Percentiles rank a stretch among this genome's conserved stretches.
Evolutionary conservation across 306 rosid species (phyloP).

Genomic region (Albizia julibrissin): DNA sequence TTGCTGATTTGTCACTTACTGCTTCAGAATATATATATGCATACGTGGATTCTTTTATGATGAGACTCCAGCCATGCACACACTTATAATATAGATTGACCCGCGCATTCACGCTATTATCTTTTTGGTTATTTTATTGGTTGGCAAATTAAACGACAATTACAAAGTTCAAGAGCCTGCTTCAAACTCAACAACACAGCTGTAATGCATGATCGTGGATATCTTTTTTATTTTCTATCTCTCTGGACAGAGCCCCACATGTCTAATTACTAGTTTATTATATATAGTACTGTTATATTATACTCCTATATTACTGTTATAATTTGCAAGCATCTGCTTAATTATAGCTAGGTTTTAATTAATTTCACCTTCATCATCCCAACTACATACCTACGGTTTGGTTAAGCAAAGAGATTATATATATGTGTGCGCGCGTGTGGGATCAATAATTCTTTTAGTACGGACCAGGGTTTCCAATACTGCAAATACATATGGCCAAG

Average conservation of each 20-base stretch:
- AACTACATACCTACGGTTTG: too few species aligned
- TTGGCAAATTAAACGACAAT: conserved; percentile 1
- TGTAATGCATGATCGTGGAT: conserved; percentile 42
- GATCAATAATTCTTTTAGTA: neutral
- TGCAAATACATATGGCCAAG: neutral
- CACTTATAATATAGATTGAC: conserved; percentile 16
- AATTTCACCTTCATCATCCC: neutral
- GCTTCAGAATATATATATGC: neutral
- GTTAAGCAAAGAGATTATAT: neutral
- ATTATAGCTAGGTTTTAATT: too few species aligned
- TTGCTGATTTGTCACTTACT: conserved; percentile 11
- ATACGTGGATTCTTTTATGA: neutral
- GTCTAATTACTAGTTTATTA: neutral
- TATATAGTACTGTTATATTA: neutral
- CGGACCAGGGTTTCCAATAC: neutral
- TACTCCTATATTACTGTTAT: neutral
- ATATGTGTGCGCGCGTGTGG: neutral
- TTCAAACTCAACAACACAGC: conserved; percentile 31
- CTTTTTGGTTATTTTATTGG: neutral
- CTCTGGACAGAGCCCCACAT: neutral
- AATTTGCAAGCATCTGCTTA: neutral
- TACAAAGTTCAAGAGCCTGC: conserved; percentile 17
- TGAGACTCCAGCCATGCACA: neutral
- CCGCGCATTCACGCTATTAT: conserved; percentile 26
- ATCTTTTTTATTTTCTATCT: neutral